Conservation (phyloP, 2,329 filamentous ascomycete species). For the Fusarium heterosporum region DNA sequence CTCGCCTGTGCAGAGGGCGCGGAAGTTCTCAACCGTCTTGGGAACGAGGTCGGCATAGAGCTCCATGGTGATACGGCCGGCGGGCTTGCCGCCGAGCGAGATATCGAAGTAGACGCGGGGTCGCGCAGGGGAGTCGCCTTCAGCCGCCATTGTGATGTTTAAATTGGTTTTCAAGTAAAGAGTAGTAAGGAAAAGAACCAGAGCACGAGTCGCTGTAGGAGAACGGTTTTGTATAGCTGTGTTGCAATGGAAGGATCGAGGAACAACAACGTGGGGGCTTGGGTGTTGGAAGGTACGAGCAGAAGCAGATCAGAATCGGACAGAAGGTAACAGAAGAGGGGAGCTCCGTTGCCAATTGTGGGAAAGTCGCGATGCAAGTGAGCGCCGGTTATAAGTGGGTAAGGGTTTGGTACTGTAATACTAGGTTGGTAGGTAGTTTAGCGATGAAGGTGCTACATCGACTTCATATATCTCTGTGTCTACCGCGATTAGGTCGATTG, state of each 20-base stretch:
- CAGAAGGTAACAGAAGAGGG: slow-evolving; percentile 43
- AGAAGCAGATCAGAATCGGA: slow-evolving; percentile 25
- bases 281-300: not conserved
- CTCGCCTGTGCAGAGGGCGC: slow-evolving; percentile 92
- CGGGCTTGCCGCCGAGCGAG: slow-evolving; percentile 77
- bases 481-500: not conserved
- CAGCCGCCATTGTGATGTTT: slow-evolving; percentile 54
- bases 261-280: slow-evolving; percentile 19
- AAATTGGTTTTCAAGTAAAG: not conserved
- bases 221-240: slow-evolving; percentile 7
- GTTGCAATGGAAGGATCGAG: slow-evolving; percentile 11
- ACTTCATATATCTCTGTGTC: not conserved
- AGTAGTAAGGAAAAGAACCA: not conserved
- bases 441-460: not conserved
- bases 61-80: slow-evolving; percentile 88
- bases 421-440: not conserved
- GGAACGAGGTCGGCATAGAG: slow-evolving; percentile 82
- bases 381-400: slow-evolving; percentile 43
- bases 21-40: slow-evolving; percentile 97
- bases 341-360: slow-evolving; percentile 38
- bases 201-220: slow-evolving; percentile 6
- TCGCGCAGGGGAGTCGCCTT: slow-evolving; percentile 64
- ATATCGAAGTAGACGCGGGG: slow-evolving; percentile 95
- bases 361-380: slow-evolving; percentile 43
- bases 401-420: slow-evolving; percentile 2